Evolutionary conservation across 192 early-diverging fungal species (phyloP), one percentile per base, ranked within the genome.

Genomic region (Spizellomyces sp.): DNA sequence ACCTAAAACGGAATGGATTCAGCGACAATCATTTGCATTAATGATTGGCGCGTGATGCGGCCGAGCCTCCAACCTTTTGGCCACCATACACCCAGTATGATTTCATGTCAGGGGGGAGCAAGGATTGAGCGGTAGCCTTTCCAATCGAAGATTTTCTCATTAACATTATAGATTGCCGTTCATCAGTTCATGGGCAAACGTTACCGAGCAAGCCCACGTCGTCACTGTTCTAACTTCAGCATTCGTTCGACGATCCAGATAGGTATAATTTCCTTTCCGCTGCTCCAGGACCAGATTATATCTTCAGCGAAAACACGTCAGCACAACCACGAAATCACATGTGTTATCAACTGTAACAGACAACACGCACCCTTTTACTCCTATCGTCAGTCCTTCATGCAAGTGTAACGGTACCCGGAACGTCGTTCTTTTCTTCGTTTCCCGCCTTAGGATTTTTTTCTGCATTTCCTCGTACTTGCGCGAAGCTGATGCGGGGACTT

Each of bases 11-110:
- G 27, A 36, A 36, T 36, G 27, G 27, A 36, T 36, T 36, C 27
- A 19, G 22, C n/a, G 14, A 19, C 14, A 8, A 56, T 12, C n/a
- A 42, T 41, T 9, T 42, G 47, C 0, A 50, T 70, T 8, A 75
- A 68, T 5, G 22, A 72, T 12, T 22, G 15, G 44, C 52, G 41
- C 45, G 48, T 9, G 36, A 10, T 50, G 7, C 21, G 9, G 36
- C 50, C 27, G 15, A 44, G 22, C 2, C 5, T 44, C 27, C 9
- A 54, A 91, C 88, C 64, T 86, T 89, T 58, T 79, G 71, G 5
- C 87, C 91, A 42, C 93, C 93, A 80, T 87, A 91, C 36, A 68
- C 66, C 80, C 84, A 94, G 66, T 71, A 89, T 27, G 82, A 88
- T 60, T 91, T 90, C 64, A 93, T 77, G 61, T 94, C 91, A 0